phyloP scores from a whole-genome alignment of 768 basidiomycete species.

The Saitozyma sp. region DNA sequence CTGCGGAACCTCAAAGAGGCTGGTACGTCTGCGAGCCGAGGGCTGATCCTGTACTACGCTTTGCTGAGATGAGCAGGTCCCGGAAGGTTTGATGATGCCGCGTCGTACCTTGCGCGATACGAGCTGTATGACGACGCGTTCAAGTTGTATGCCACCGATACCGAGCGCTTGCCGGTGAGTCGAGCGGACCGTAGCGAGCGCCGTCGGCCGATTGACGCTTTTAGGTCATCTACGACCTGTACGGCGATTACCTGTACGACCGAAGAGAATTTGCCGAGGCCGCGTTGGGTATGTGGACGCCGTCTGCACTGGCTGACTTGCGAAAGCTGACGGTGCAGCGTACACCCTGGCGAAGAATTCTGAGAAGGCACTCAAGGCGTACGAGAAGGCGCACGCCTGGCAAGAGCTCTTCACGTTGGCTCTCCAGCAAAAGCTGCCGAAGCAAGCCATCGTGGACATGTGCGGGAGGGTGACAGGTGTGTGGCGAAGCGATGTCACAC shows the following conservation, averaged over 20 bases:
- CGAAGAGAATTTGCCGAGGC: slow-evolving; percentile 79
- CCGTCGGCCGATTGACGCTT: slow-evolving; percentile 4
- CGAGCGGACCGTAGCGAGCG: background rate
- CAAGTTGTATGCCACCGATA: slow-evolving; percentile 66
- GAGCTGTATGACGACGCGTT: slow-evolving; percentile 73
- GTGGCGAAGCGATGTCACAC: slow-evolving; percentile 22
- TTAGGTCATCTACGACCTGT: slow-evolving; percentile 57
- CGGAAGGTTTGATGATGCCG: slow-evolving; percentile 73
- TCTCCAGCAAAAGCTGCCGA: slow-evolving; percentile 57
- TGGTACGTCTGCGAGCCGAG: slow-evolving; percentile 56
- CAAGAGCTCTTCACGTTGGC: slow-evolving; percentile 85
- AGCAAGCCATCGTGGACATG: slow-evolving; percentile 64
- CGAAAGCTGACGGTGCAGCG: slow-evolving; percentile 51
- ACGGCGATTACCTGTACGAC: slow-evolving; percentile 86
- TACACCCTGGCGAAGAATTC: slow-evolving; percentile 68
- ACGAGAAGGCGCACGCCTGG: slow-evolving; percentile 87
- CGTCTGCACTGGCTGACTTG: background rate
- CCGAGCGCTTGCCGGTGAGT: slow-evolving; percentile 64
- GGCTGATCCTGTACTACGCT: background rate
- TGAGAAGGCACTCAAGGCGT: slow-evolving; percentile 77
- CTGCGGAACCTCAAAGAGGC: slow-evolving; percentile 71
- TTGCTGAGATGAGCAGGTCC: slow-evolving; percentile 56
- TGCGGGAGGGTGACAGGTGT: slow-evolving; percentile 78
- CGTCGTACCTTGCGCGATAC: slow-evolving; percentile 75
- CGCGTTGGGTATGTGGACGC: slow-evolving; percentile 63